Evolutionary conservation across 2,329 filamentous ascomycete genomes (phyloP), one percentile per base, ranked within the genome.

Genomic region (Aspergillus pseudonomiae): DNA sequence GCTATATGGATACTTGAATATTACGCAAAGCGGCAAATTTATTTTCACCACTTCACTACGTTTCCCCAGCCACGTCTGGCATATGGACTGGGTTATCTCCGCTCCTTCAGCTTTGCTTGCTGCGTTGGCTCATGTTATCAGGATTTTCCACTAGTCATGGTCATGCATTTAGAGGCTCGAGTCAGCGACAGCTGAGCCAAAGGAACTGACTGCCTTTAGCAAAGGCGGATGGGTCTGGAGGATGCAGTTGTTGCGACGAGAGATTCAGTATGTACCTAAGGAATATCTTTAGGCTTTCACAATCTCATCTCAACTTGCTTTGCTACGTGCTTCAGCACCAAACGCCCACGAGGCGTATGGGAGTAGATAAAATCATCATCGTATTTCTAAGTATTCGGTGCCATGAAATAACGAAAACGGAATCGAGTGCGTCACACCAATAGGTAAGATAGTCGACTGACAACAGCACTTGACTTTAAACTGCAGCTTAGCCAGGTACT

Each of bases 171-270:
- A 28, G 24, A 21, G 36, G 41, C 39, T 59, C 53, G 45, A 46
- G 60, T 59, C 26, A 59, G 59, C 28, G 50, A 67, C 46, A 34
- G 56, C 66, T 57, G 34, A 48, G 46, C 63, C 48, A 63, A 56
- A 19, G 54, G 63, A 39, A 59, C 59, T 45, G 58, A 32, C 61
- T 57, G 60, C 56, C 50, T 52, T 26, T 45, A 14, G 7, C 2
- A 50, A 52, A 61, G 41, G 48, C 41, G 48, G 55, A 61, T 61
- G 52, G 61, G 62, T 56, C 63, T 65, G 59, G 52, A 61, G 19
- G 30, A 59, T 55, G 39, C 52, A 61, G 64, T 53, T n/a, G 57
- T 61, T 63, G 60, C 57, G 26, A 54, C 58, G 43, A 59, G 57
- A 56, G 60, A 14, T 34, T 50, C 21, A 36, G 14, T 45, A 16